Evolutionary conservation across 1,284 basidiomycete genomes (phyloP).

Genomic region (Xerocomus cyaneibrunnescens): DNA sequence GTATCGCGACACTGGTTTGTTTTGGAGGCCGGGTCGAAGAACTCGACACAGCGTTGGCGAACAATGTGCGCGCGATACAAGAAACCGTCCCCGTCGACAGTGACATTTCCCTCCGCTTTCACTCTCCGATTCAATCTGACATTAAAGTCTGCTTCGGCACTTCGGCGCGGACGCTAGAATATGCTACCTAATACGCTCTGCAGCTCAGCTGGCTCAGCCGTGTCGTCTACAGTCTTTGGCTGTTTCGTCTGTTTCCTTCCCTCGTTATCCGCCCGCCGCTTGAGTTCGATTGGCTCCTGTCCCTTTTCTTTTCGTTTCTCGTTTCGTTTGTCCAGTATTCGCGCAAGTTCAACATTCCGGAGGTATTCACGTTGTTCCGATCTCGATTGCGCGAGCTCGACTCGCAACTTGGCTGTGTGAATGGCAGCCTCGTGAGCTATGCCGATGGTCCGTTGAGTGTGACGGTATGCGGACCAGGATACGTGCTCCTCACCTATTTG

Average conservation of each 20-base stretch:
- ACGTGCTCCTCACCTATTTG: constrained; percentile 80
- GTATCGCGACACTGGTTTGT: constrained; percentile 58
- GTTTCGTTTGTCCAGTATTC: constrained; percentile 85
- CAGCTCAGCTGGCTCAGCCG: constrained; percentile 34
- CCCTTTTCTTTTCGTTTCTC: constrained; percentile 65
- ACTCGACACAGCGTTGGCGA: constrained; percentile 53
- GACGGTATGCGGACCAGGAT: neutral
- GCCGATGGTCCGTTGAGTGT: constrained; percentile 10
- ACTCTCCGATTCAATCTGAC: constrained; percentile 47
- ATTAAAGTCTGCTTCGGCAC: constrained; percentile 15
- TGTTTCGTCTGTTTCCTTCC: constrained; percentile 26
- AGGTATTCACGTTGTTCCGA: constrained; percentile 93
- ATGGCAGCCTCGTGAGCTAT: constrained; percentile 92
- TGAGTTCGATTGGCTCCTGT: constrained; percentile 38
- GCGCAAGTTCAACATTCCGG: constrained; percentile 91
- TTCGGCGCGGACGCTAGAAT: constrained; percentile 42
- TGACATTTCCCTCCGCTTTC: constrained; percentile 34
- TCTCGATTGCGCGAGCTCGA: constrained; percentile 87
- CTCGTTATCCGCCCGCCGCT: constrained; percentile 31
- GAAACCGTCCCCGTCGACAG: constrained; percentile 25
- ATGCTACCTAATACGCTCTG: constrained; percentile 54
- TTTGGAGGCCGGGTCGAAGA: constrained; percentile 53
- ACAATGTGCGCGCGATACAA: constrained; percentile 70
- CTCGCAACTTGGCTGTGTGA: constrained; percentile 84
- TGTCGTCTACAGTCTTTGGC: constrained; percentile 12